A percentile compares a stretch with the other conserved stretches of the same genome.
phyloP scores from a whole-genome alignment of 257 asterid genomes.

The Primulina huaijiensis region DNA sequence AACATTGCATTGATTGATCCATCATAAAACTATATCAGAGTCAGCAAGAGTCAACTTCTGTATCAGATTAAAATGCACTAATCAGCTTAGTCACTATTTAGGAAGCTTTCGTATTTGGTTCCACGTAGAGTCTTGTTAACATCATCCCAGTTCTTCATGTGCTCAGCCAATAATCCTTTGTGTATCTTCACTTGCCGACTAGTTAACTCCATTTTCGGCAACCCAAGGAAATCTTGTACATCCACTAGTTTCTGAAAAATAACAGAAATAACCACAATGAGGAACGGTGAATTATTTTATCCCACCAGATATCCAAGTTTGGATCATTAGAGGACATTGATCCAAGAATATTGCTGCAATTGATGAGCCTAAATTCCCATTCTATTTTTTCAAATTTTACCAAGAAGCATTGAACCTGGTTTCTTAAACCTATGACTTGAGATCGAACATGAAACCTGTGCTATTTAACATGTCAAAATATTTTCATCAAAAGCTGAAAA shows the following conservation, averaged over 20 bases:
- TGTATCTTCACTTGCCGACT: constrained; percentile 96
- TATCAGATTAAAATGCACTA: constrained; percentile 11
- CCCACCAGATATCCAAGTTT: constrained; percentile 1
- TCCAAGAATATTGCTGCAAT: neutral
- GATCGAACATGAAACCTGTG: neutral
- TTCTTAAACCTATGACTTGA: neutral
- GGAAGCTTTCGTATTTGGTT: constrained; percentile 69
- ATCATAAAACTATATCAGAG: constrained; percentile 1
- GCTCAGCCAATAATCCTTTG: constrained; percentile 63
- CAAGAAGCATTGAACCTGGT: neutral
- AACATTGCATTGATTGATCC: constrained; percentile 30
- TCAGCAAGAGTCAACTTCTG: constrained; percentile 16
- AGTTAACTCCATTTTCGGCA: constrained; percentile 57
- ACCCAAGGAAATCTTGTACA: constrained; percentile 61
- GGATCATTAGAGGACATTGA: neutral
- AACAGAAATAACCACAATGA: constrained; percentile 1
- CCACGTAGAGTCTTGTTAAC: constrained; percentile 61
- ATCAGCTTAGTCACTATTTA: constrained; percentile 50
- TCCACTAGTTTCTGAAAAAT: constrained; percentile 66
- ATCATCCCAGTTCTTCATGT: constrained; percentile 77
- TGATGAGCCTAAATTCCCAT: neutral
- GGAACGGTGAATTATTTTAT: neutral
- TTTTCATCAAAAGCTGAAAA: constrained; percentile 3
- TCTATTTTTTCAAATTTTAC: neutral
- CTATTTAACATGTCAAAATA: too few species aligned